Conservation (phyloP, 805 yeast genomes). For the Candida takata region DNA sequence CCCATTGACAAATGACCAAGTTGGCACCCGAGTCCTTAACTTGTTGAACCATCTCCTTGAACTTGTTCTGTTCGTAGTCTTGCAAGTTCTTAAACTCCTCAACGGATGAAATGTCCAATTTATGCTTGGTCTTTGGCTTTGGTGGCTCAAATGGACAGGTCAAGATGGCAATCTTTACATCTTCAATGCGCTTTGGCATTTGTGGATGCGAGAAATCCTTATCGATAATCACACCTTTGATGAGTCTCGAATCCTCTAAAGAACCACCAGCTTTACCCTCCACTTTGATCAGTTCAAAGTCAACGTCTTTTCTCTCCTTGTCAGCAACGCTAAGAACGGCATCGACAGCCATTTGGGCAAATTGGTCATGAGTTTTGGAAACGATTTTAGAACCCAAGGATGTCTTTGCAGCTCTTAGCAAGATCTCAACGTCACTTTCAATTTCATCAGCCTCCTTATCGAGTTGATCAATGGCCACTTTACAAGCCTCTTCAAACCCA, state of each 20-base stretch:
- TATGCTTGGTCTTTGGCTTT: constrained; percentile 97
- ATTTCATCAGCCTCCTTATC: constrained; percentile 71
- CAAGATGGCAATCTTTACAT: constrained; percentile 87
- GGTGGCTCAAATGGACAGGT: constrained; percentile 99
- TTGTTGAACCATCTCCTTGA: constrained; percentile 78
- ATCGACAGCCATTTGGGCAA: constrained; percentile 96
- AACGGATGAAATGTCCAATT: constrained; percentile 85
- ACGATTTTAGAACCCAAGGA: constrained; percentile 94
- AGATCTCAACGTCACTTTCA: constrained; percentile 36
- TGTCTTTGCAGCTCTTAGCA: constrained; percentile 89
- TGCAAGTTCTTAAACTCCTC: constrained; percentile 91
- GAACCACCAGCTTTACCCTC: constrained; percentile 97
- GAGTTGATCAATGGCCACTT: constrained; percentile 72
- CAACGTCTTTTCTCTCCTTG: constrained; percentile 87
- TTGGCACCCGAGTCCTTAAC: constrained; percentile 92
- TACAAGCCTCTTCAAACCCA: constrained; percentile 96
- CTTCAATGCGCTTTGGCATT: constrained; percentile 77
- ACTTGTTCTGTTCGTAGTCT: constrained; percentile 85
- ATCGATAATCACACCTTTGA: constrained; percentile 89
- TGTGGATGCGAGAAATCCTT: constrained; percentile 98
- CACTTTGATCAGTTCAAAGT: constrained; percentile 90
- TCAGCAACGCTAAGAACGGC: constrained; percentile 91
- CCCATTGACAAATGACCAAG: constrained; percentile 98
- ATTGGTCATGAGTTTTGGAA: constrained; percentile 85
- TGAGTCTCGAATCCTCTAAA: constrained; percentile 73